phyloP scores from a whole-genome alignment of 345 rosid species.

The Eutrema japonicum region DNA sequence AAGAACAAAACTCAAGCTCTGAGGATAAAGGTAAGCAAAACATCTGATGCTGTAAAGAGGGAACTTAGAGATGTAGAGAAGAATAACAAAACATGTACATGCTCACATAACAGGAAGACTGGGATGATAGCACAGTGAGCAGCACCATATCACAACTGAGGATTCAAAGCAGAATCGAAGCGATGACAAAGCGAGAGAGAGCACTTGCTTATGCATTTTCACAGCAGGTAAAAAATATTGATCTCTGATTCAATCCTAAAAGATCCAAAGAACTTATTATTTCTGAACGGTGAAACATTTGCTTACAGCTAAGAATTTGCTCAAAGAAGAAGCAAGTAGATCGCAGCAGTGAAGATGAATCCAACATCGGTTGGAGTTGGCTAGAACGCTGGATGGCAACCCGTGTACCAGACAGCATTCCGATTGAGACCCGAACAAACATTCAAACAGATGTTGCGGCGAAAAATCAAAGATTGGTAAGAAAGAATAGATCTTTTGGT shows the following conservation, averaged over 20 bases:
- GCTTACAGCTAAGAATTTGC: conserved; percentile 65
- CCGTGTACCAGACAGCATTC: conserved; percentile 58
- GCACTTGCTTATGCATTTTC: conserved; percentile 92
- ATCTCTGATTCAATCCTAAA: background rate
- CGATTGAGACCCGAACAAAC: conserved; percentile 37
- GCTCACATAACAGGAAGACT: conserved; percentile 62
- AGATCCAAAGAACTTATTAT: background rate
- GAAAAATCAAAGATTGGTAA: conserved; percentile 38
- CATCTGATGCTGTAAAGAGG: background rate
- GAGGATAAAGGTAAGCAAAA: conserved; percentile 58
- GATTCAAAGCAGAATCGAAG: conserved; percentile 71
- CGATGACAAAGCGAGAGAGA: conserved; percentile 75
- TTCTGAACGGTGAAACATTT: background rate
- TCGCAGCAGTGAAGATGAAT: conserved; percentile 47
- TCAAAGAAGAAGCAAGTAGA: conserved; percentile 61
- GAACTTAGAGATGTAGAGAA: background rate
- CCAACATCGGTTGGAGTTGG: conserved; percentile 79
- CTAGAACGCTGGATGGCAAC: conserved; percentile 95
- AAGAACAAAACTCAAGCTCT: conserved; percentile 56
- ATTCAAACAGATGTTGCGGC: conserved; percentile 42
- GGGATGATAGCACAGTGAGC: conserved; percentile 91
- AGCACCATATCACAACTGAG: conserved; percentile 70
- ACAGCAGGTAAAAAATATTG: conserved; percentile 62
- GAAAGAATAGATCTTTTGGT: conserved; percentile 45
- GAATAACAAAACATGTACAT: conserved; percentile 10